These are phyloP conservation scores for Colletotrichum eleusines DNA, from an alignment of 2,329 filamentous ascomycete species.

Conservation along the genomic window DNA sequence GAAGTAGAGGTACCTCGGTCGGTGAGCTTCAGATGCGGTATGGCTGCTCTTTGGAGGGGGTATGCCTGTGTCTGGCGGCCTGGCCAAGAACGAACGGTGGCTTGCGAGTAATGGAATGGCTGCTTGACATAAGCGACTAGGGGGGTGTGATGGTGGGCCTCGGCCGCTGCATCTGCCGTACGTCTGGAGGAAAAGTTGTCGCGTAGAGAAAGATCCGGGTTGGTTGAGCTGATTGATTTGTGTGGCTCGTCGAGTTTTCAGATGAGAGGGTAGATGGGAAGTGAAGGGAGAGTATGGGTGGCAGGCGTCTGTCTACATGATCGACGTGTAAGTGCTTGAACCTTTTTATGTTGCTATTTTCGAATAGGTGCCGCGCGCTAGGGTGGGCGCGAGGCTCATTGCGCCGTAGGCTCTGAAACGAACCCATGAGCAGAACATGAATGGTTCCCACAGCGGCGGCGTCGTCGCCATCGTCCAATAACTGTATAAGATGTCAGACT, in stretches of 20 bases:
- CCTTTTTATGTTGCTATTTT: conserved; percentile 33
- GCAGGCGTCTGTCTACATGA: conserved; percentile 22
- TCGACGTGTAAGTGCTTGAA: conserved; percentile 29
- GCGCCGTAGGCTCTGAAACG: conserved; percentile 38
- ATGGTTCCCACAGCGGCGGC: conserved; percentile 18
- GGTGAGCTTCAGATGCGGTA: conserved; percentile 32
- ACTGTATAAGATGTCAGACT: conserved; percentile 29
- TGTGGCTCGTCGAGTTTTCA: not conserved
- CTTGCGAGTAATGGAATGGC: conserved; percentile 42
- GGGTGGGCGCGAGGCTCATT: conserved; percentile 33
- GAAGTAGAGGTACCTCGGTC: conserved; percentile 38
- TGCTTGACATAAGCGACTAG: conserved; percentile 42
- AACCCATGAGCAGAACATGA: conserved; percentile 20
- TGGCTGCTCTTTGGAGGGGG: conserved; percentile 40
- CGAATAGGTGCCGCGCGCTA: conserved; percentile 40
- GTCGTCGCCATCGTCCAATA: conserved; percentile 10
- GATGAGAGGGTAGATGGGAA: not conserved
- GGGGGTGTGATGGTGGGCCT: conserved; percentile 39
- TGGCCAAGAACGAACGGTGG: conserved; percentile 39
- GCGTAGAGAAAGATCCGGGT: conserved; percentile 24
- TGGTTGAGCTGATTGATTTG: conserved; percentile 28
- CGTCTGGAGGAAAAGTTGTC: conserved; percentile 32
- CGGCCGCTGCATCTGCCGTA: conserved; percentile 37
- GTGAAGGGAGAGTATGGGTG: conserved; percentile 3
- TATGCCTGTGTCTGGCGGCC: conserved; percentile 39